Base-by-base conservation (phyloP, 2,329 filamentous ascomycete genomes). In the Lecanicillium sp. region DNA sequence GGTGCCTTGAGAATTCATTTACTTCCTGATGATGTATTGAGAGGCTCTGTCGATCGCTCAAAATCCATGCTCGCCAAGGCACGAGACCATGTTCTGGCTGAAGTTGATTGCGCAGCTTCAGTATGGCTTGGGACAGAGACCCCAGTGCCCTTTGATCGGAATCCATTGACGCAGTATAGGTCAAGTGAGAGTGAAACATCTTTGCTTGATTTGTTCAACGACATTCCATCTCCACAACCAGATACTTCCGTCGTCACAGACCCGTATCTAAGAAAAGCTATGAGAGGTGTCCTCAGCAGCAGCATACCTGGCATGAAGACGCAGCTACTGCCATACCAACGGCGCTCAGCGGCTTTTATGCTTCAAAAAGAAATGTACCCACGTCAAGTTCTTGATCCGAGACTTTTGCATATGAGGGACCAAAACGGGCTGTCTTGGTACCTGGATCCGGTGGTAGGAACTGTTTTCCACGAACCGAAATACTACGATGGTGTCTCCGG, bases 321-420 rank as follows among this genome's bases (percentile, higher is more conserved):
- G 0, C 67, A 67, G 0, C 69, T 96, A 0, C 87, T 93, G 60
- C 74, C 78, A 0, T 94, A 95, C 57, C 91, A 97, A 62, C 77
- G 83, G 43, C 78, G 84, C 37, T 91, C 90, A 1, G 84, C 86
- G 1, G 87, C 87, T 4, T 62, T 84, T 23, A 96, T 97, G 90
- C 67, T 95, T 15, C 84, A 93, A 60, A 82, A 84, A 45, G 91
- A 97, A 64, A 66, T 75, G 5, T 75, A 81, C 19, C 81, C 86
- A 1, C 73, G 74, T 5, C 70, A 78, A 23, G 69, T 80, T 5
- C 66, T 90, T 8, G 90, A 96, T 62, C 88, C 90, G 9, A 78
- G 90, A 5, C 68, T 95, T 2, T 75, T 82, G 43, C 56, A 67
- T 4, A 70, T 80, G 2, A 58, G 60, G 2, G 83, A 86, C 42